These are phyloP conservation scores for Arctostaphylos glauca DNA, from an alignment of 148 eudicot species.

Conservation along the genomic window DNA sequence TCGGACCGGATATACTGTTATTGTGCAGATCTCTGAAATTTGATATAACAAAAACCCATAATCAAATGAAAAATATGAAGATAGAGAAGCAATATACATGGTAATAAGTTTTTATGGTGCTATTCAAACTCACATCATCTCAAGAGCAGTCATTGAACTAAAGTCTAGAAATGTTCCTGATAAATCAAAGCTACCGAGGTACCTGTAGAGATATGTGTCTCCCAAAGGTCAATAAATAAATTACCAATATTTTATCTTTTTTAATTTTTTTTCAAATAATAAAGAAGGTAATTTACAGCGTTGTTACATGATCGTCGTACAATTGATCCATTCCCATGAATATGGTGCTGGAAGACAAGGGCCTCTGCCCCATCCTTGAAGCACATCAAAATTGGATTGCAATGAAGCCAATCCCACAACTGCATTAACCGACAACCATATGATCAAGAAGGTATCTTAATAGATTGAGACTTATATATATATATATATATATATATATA, in stretches of 20 bases:
- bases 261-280: neutral
- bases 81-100: neutral
- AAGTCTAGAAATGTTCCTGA: slow-evolving; percentile 41
- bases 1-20: slow-evolving; percentile 35
- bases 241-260: neutral
- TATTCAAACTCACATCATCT: slow-evolving; percentile 34
- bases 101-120: neutral
- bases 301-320: slow-evolving; percentile 34
- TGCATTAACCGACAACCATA: slow-evolving; percentile 2
- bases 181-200: slow-evolving; percentile 33
- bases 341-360: slow-evolving; percentile 49
- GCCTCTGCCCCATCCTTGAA: slow-evolving; percentile 41
- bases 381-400: slow-evolving; percentile 21
- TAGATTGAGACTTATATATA: too few species aligned
- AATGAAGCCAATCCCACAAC: slow-evolving; percentile 28
- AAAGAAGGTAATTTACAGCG: slow-evolving; percentile 25
- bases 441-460: neutral
- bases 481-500: too few species aligned
- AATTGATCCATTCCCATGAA: slow-evolving; percentile 50
- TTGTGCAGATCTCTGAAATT: slow-evolving; percentile 37
- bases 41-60: neutral
- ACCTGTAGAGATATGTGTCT: slow-evolving; percentile 13
- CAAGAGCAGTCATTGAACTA: slow-evolving; percentile 45
- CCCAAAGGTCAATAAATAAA: neutral
- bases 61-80: neutral